Percentiles rank a stretch among this genome's conserved stretches.
phyloP scores from a whole-genome alignment of 345 rosid species.

The Cardiospermum halicacabum region DNA sequence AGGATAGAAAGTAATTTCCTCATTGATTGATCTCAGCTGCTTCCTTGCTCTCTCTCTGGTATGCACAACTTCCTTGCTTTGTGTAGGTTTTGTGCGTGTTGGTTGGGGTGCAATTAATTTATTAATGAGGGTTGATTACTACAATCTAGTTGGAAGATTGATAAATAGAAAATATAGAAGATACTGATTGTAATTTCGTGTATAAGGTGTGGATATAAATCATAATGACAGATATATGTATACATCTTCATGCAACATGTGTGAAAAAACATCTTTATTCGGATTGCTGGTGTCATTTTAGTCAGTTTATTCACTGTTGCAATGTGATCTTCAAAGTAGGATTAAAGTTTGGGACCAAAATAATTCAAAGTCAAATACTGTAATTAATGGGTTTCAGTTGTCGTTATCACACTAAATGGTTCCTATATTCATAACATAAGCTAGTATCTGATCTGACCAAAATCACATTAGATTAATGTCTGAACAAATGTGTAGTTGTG shows the following conservation, averaged over 20 bases:
- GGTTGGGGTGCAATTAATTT: neutral
- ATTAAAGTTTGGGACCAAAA: no score
- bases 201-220: slow-evolving; percentile 26
- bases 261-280: neutral
- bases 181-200: slow-evolving; percentile 16
- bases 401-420: no score
- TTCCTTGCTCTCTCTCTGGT: neutral
- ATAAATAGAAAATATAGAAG: neutral
- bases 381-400: no score
- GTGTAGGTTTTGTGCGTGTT: no score
- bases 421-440: no score
- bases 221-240: slow-evolving; percentile 1
- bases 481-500: no score
- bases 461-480: no score
- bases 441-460: no score
- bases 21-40: slow-evolving; percentile 13
- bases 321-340: no score
- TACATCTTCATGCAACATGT: neutral
- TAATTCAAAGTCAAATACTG: no score
- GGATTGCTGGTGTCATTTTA: neutral
- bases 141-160: slow-evolving; percentile 7
- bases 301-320: no score
- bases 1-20: slow-evolving; percentile 9
- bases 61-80: no score
- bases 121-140: slow-evolving; percentile 9